phyloP scores from a whole-genome alignment of 257 asterid species.

The Leptodermis oblonga region DNA sequence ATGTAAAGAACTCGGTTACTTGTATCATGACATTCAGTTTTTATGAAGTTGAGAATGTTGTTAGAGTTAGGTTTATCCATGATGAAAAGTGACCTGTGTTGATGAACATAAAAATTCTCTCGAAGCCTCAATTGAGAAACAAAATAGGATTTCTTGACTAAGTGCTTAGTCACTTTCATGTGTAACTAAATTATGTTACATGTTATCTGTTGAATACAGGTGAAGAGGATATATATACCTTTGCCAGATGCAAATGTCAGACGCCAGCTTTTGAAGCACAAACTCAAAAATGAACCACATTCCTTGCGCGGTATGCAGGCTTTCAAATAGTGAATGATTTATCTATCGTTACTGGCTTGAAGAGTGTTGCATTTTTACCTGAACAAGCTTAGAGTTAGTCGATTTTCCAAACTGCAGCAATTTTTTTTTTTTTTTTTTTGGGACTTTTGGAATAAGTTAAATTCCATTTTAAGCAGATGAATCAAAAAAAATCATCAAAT shows the following conservation, averaged over 20 bases:
- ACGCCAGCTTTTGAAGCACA: constrained; percentile 73
- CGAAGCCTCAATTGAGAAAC: neutral
- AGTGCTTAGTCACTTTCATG: neutral
- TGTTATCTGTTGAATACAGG: constrained; percentile 40
- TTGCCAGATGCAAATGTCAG: constrained; percentile 87
- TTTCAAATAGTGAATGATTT: neutral
- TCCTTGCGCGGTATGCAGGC: constrained; percentile 76
- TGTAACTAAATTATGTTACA: neutral
- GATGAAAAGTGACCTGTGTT: neutral
- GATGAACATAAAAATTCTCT: neutral
- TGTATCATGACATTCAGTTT: neutral
- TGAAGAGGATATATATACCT: constrained; percentile 95
- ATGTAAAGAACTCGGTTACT: neutral
- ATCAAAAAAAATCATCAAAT: neutral
- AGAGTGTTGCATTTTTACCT: neutral
- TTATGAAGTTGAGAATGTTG: neutral
- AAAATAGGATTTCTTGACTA: neutral
- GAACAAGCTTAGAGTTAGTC: neutral
- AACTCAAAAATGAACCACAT: constrained; percentile 79
- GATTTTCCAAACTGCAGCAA: neutral
- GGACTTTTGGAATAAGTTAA: neutral
- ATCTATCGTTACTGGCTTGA: neutral
- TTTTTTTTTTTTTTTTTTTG: neutral
- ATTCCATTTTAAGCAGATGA: neutral
- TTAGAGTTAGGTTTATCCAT: neutral